Percentiles rank a stretch among this genome's conserved stretches.
phyloP scores from a whole-genome alignment of 768 basidiomycete species.

The Phylloporus scabripes region DNA sequence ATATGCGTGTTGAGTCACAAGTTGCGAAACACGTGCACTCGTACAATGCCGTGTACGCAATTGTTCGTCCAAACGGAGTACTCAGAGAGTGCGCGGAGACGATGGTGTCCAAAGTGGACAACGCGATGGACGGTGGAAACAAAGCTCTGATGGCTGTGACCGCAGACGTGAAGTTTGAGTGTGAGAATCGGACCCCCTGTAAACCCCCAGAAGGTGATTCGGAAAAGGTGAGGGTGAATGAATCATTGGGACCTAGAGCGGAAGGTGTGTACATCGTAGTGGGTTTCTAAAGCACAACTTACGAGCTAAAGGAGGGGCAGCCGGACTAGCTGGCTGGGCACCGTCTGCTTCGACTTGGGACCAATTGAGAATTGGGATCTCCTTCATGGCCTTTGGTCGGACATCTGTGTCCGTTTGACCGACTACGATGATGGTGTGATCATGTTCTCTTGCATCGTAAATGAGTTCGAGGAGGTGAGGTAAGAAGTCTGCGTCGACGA shows the following conservation, averaged over 20 bases:
- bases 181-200: constrained; percentile 64
- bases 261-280: constrained; percentile 1
- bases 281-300: constrained; percentile 21
- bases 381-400: constrained; percentile 44
- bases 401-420: constrained; percentile 51
- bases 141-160: constrained; percentile 74
- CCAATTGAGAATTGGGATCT: constrained; percentile 59
- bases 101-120: constrained; percentile 72
- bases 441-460: constrained; percentile 51
- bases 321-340: constrained; percentile 39
- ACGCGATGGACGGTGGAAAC: constrained; percentile 63
- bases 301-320: constrained; percentile 49
- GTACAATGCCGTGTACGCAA: constrained; percentile 74
- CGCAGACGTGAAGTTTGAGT: constrained; percentile 84
- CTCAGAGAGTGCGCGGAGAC: constrained; percentile 69
- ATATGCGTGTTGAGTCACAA: constrained; percentile 49
- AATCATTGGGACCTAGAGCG: constrained; percentile 39
- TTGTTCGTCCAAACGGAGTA: constrained; percentile 71
- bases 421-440: constrained; percentile 63
- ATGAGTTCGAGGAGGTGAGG: constrained; percentile 66
- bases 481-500: constrained; percentile 63
- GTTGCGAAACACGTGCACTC: constrained; percentile 73
- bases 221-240: constrained; percentile 67
- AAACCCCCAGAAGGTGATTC: constrained; percentile 46
- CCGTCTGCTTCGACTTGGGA: constrained; percentile 68